phyloP scores from a whole-genome alignment of 2,329 filamentous ascomycete genomes.

The Pseudocercospora fuligena region DNA sequence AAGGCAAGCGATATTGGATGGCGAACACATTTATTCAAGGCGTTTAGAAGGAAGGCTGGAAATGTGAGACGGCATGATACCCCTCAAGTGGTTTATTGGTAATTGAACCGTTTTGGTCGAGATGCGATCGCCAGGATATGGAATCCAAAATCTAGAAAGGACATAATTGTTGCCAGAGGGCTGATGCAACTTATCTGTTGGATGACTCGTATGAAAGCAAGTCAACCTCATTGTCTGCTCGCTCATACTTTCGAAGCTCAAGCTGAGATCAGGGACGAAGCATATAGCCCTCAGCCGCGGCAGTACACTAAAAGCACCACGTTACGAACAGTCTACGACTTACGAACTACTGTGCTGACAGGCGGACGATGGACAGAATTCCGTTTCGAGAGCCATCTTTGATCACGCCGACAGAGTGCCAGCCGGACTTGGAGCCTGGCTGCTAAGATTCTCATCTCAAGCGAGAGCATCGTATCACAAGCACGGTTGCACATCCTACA shows the following conservation, averaged over 20 bases:
- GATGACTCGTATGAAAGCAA: neutral
- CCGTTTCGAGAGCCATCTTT: too few relatives aligned
- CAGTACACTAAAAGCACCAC: neutral
- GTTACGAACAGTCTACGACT: neutral
- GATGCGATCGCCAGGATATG: neutral
- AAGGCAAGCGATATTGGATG: neutral
- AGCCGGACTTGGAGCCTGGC: too few relatives aligned
- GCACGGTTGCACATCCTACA: too few relatives aligned
- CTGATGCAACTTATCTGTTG: neutral
- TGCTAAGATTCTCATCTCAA: neutral
- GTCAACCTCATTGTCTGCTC: neutral
- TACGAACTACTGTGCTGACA: neutral
- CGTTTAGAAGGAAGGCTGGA: neutral
- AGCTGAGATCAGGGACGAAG: neutral
- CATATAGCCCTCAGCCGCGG: too few relatives aligned
- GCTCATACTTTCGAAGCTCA: too few relatives aligned
- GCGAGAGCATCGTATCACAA: neutral
- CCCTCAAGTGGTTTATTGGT: neutral
- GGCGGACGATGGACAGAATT: neutral
- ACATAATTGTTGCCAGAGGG: neutral
- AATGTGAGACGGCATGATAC: constrained; percentile 7
- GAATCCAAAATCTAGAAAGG: neutral
- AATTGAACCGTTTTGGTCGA: neutral
- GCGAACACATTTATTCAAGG: neutral
- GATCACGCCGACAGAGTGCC: too few relatives aligned